Percentiles rank a stretch among this genome's conserved stretches.
These are phyloP conservation scores for Diaporthe australafricana DNA, from an alignment of 2,329 filamentous ascomycete species.

Conservation along the genomic window DNA sequence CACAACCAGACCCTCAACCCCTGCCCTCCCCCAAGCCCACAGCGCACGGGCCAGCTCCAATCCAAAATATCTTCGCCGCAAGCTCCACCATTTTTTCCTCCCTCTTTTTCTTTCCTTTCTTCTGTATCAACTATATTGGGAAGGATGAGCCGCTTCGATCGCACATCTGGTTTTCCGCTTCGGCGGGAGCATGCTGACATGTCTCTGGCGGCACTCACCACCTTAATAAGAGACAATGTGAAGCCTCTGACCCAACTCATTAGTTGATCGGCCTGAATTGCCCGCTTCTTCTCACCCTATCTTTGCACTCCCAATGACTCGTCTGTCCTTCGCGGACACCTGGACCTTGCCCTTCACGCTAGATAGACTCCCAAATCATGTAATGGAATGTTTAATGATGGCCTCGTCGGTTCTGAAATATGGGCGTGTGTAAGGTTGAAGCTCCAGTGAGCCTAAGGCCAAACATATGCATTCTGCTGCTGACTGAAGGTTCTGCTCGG, in stretches of 20 bases:
- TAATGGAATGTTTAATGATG: background rate
- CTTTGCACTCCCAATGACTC: conserved; percentile 41
- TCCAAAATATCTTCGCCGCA: conserved; percentile 29
- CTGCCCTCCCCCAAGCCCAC: background rate
- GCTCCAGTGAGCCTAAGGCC: background rate
- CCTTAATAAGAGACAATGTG: conserved; percentile 71
- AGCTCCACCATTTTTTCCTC: conserved; percentile 30
- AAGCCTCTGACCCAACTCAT: conserved; percentile 70
- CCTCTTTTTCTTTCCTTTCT: conserved; percentile 51
- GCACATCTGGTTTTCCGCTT: conserved; percentile 65
- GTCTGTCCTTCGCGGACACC: background rate
- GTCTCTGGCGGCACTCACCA: conserved; percentile 73
- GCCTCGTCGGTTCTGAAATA: no score
- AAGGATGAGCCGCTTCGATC: conserved; percentile 77
- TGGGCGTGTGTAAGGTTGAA: background rate
- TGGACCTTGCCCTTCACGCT: background rate
- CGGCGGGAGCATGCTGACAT: conserved; percentile 72
- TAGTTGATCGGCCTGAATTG: conserved; percentile 49
- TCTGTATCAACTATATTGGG: conserved; percentile 82
- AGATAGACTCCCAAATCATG: conserved; percentile 1
- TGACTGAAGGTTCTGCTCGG: background rate
- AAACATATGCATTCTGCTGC: background rate
- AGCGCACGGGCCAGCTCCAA: conserved; percentile 31
- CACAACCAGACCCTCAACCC: background rate
- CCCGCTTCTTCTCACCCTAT: conserved; percentile 40